Conservation (phyloP, 805 yeast genomes). For the Candida anglica region DNA sequence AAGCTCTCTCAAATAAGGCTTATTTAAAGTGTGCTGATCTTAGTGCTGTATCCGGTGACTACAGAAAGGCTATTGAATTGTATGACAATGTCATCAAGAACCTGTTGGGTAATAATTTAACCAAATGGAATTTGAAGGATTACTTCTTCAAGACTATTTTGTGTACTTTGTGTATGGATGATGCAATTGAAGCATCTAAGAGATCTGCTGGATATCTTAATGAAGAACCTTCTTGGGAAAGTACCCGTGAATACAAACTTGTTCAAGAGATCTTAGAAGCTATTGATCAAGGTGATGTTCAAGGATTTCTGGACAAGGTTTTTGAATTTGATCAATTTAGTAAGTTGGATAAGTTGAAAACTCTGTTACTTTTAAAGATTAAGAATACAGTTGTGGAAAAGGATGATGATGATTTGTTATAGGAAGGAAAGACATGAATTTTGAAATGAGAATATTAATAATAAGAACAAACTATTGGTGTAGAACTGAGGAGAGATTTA, state of each 20-base stretch:
- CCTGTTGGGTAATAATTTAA: conserved; percentile 66
- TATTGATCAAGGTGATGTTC: conserved; percentile 76
- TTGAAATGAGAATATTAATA: too few relatives aligned
- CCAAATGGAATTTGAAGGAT: conserved; percentile 91
- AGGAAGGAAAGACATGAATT: too few relatives aligned
- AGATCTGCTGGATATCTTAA: conserved; percentile 57
- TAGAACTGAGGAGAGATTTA: too few relatives aligned
- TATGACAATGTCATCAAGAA: conserved; percentile 78
- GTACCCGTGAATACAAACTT: conserved; percentile 73
- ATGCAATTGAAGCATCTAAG: conserved; percentile 79
- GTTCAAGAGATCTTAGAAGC: conserved; percentile 65
- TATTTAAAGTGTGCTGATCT: conserved; percentile 87
- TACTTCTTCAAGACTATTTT: conserved; percentile 81
- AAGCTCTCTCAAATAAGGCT: conserved; percentile 84
- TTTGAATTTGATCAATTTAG: conserved; percentile 83
- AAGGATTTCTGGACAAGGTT: conserved; percentile 67
- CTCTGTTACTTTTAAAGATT: conserved; percentile 75
- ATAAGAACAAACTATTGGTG: too few relatives aligned
- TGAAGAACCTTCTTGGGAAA: conserved; percentile 73
- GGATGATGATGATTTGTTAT: conserved; percentile 60
- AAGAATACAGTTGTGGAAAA: conserved; percentile 69
- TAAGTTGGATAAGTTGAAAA: conserved; percentile 88
- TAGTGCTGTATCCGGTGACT: conserved; percentile 65
- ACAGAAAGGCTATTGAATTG: conserved; percentile 66
- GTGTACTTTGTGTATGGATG: conserved; percentile 80